Evolutionary conservation across 345 rosid genomes (phyloP).

Genomic region (Syzygium jambos): DNA sequence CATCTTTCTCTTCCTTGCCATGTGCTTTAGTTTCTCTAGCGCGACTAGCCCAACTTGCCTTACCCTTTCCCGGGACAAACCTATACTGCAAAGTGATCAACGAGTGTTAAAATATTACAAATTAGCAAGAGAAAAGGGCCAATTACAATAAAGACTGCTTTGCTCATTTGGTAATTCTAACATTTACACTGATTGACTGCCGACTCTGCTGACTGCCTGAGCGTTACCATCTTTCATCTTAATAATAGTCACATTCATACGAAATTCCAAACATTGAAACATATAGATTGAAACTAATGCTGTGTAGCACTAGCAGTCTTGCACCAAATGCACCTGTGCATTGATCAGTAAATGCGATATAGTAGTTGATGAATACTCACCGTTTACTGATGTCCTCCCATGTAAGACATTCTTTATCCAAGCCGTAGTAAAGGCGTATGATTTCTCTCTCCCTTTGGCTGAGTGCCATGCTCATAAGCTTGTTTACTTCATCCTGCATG

Average conservation of each 20-base stretch:
- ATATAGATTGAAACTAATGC: neutral
- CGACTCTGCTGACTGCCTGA: neutral
- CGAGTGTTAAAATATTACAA: neutral
- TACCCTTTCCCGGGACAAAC: slow-evolving; percentile 90
- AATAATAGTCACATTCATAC: neutral
- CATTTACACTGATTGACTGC: neutral
- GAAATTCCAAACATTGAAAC: neutral
- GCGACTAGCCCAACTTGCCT: slow-evolving; percentile 92
- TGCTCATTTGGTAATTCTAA: neutral
- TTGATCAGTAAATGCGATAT: neutral
- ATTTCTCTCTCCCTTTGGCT: slow-evolving; percentile 73
- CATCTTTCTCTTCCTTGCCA: slow-evolving; percentile 76
- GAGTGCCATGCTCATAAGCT: slow-evolving; percentile 48
- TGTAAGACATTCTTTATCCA: slow-evolving; percentile 75
- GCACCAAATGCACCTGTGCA: neutral
- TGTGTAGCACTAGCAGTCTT: neutral
- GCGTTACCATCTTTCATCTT: neutral
- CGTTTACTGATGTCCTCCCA: slow-evolving; percentile 98
- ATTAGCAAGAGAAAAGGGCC: neutral
- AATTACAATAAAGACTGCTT: neutral
- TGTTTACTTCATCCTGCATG: slow-evolving; percentile 84
- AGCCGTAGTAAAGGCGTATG: slow-evolving; percentile 74
- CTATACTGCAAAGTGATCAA: slow-evolving; percentile 47
- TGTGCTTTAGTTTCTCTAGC: slow-evolving; percentile 81
- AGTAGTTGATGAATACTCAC: slow-evolving; percentile 22